phyloP scores from a whole-genome alignment of 2,329 filamentous ascomycete species.

The Fusarium sp. region DNA sequence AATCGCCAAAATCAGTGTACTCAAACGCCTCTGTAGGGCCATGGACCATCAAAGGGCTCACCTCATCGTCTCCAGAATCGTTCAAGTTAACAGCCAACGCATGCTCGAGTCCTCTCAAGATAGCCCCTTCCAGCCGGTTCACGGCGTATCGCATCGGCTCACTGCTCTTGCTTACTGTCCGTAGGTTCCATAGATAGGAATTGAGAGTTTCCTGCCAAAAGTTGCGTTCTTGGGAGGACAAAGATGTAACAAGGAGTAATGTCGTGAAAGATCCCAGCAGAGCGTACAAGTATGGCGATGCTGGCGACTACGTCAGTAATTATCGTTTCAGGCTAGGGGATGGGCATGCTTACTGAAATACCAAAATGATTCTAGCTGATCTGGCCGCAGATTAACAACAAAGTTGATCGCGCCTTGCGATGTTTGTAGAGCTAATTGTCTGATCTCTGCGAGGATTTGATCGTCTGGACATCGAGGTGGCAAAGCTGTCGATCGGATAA shows the following conservation, averaged over 20 bases:
- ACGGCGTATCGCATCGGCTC: slow-evolving; percentile 57
- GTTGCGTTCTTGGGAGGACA: slow-evolving; percentile 51
- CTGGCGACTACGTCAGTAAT: no score
- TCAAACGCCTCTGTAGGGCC: slow-evolving; percentile 50
- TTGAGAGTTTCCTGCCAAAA: slow-evolving; percentile 56
- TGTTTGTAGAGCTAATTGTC: slow-evolving; percentile 52
- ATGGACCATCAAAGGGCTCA: slow-evolving; percentile 50
- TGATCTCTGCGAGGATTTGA: slow-evolving; percentile 49
- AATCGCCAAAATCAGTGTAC: slow-evolving; percentile 55
- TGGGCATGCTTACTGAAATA: slow-evolving; percentile 47
- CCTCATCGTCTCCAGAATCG: slow-evolving; percentile 51
- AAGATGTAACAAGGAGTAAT: slow-evolving; percentile 54
- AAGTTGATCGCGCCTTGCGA: slow-evolving; percentile 55
- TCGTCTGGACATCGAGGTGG: slow-evolving; percentile 51
- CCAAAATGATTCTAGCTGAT: slow-evolving; percentile 60
- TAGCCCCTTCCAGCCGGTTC: slow-evolving; percentile 57
- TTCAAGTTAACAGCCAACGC: slow-evolving; percentile 55
- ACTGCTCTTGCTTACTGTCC: slow-evolving; percentile 55
- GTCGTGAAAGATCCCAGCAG: slow-evolving; percentile 59
- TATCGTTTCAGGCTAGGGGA: no score
- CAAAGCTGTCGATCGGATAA: slow-evolving; percentile 56
- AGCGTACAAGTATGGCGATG: slow-evolving; percentile 58
- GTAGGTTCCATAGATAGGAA: slow-evolving; percentile 54
- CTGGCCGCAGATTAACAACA: slow-evolving; percentile 53
- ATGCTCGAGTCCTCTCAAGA: slow-evolving; percentile 56